Evolutionary conservation across 2,329 filamentous ascomycete genomes (phyloP), one percentile per base, ranked within the genome.

Genomic region (Diaporthe sp.): DNA sequence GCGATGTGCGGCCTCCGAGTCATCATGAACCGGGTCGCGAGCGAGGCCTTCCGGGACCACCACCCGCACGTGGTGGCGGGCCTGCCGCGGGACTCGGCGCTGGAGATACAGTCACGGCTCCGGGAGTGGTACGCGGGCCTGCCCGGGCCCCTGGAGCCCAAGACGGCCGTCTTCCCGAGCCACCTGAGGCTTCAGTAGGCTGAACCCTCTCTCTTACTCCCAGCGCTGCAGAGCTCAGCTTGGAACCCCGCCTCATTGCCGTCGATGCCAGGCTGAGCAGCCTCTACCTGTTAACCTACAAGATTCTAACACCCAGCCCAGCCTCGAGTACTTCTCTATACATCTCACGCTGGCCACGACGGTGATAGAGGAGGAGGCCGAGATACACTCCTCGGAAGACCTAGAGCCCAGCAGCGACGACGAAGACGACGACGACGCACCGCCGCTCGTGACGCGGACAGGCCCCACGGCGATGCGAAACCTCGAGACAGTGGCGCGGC

Each of bases 401-500:
- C 46, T 68, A 8, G 44, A 17, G 31, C 44, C 39, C 19, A 34
- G 9, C 58, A 61, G 2, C 22, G n/a, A 17, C 58, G 8, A 42
- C 37, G 37, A 15, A 12, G 22, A 15, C 37, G 10, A 10, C 37
- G 10, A 10, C 62, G 8, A 0, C 12, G 37, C 8, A 6, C 37
- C 58, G 12, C 37, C 59, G 37, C 28, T 49, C 19, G 46, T 68
- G 19, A 1, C 44, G 44, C 12, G 22, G 12, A n/a, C 22, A 3
- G 62, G 62, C 12, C 62, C 31, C 10, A 22, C 7, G 44, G 62
- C 62, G 44, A 28, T 68, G 62, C 44, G 62, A 12, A 34, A 51
- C 62, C 44, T 68, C 28, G 62, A 68, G 62, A 68, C 62, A 12
- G 62, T 68, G 28, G 62, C 62, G 28, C 28, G 62, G 22, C 44